Base-by-base conservation (phyloP, 192 early-diverging fungal species). In the Coemansia guatemalensis region DNA sequence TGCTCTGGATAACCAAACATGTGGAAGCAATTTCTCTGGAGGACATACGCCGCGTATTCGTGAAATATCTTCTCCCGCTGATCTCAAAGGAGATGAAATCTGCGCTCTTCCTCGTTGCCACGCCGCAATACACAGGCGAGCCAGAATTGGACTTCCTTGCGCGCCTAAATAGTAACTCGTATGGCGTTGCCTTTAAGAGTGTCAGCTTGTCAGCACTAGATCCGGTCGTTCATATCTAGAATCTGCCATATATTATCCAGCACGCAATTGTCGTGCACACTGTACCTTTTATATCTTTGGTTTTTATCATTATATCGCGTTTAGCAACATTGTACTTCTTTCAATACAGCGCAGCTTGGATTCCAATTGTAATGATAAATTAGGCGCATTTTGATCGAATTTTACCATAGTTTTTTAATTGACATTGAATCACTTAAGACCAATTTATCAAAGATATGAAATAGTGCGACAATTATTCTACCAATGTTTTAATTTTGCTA, bases 91-190 rank as follows among this genome's bases (percentile, higher is more conserved):
- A 57, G n/a, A 52, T 48, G 1, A 21, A 51, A 0, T 56, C 62
- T 12, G 53, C 64, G 35, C 64, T 80, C 5, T 80, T 70, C 33
- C 33, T 80, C 27, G 32, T 80, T 20, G 68, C 65, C n/a, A 80
- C 72, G 47, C 77, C 77, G 8, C 60, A 67, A 22, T 58, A 47
- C 7, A 35, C 30, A 25, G 61, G 53, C 3, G 65, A 71, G 20
- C 50, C 60, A 0, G 65, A 56, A 4, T 48, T 21, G 1, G 62
- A 68, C 7, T 70, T 70, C 41, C 21, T 68, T 27, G 18, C 30
- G 17, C 32, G 54, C 35, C 54, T 80, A 7, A 67, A 70, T 56
- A 32, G 50, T 5, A 80, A 80, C 50, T 57, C 64, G n/a, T 71
- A 74, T 48, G 68, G 64, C 20, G 48, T 74, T 22, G 18, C 47